These are phyloP conservation scores for Massospora cicadina DNA, from an alignment of 371 early-diverging fungal species.

Conservation along the genomic window DNA sequence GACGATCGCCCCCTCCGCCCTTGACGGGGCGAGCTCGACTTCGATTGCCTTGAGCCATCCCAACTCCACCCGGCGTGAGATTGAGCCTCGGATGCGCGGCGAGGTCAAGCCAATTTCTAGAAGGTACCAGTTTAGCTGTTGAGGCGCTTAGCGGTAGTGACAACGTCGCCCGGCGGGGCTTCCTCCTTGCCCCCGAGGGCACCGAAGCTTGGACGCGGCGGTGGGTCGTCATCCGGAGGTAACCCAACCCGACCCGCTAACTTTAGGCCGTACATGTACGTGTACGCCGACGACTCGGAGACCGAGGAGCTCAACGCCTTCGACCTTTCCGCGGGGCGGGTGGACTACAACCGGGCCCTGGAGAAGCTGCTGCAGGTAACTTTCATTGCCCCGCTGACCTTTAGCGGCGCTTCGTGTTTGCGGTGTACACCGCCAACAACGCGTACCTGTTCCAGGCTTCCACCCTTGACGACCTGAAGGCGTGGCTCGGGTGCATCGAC, in stretches of 20 bases:
- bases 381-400: slow-evolving; percentile 13
- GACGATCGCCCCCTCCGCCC: not conserved
- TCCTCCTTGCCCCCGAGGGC: slow-evolving; percentile 37
- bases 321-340: slow-evolving; percentile 46
- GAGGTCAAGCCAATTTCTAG: slow-evolving; percentile 32
- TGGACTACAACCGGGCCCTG: slow-evolving; percentile 44
- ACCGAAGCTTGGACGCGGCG: slow-evolving; percentile 48
- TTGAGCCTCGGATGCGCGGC: slow-evolving; percentile 24
- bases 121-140: slow-evolving; percentile 20
- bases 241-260: slow-evolving; percentile 8
- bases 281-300: slow-evolving; percentile 43
- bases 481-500: slow-evolving; percentile 35
- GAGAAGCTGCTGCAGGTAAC: slow-evolving; percentile 41
- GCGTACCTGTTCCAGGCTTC: slow-evolving; percentile 57
- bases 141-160: slow-evolving; percentile 18
- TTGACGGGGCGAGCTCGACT: not conserved
- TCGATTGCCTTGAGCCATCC: not conserved
- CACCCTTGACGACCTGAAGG: slow-evolving; percentile 41
- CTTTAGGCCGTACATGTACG: slow-evolving; percentile 54
- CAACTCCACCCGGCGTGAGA: not conserved
- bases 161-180: slow-evolving; percentile 35
- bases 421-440: slow-evolving; percentile 58
- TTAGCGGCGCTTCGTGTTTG: slow-evolving; percentile 49
- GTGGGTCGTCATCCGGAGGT: slow-evolving; percentile 68
- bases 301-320: slow-evolving; percentile 49